These are phyloP conservation scores for Obba rivulosa DNA, from an alignment of 768 basidiomycete species.

Conservation along the genomic window DNA sequence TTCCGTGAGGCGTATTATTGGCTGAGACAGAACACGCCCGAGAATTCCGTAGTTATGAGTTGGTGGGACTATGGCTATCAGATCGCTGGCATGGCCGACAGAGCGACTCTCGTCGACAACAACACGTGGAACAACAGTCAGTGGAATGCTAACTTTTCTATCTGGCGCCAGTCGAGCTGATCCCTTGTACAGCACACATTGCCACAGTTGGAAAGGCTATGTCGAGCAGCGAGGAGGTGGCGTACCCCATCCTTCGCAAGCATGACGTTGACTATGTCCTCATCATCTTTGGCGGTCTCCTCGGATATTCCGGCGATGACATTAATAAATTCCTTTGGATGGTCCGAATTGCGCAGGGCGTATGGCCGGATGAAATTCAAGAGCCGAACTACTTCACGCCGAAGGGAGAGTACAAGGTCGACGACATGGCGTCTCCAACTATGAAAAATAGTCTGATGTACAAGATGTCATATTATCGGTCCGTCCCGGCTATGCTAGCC, in stretches of 20 bases:
- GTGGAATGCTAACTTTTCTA: conserved; percentile 23
- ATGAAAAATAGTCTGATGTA: conserved; percentile 99
- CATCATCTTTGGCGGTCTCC: conserved; percentile 92
- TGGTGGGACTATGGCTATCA: conserved; percentile 99
- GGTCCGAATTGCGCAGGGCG: conserved; percentile 90
- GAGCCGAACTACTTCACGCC: conserved; percentile 92
- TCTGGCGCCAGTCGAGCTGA: not conserved
- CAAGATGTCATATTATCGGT: conserved; percentile 98
- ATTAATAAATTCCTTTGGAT: conserved; percentile 99
- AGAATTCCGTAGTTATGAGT: conserved; percentile 92
- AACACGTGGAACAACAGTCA: conserved; percentile 99
- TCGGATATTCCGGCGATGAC: conserved; percentile 98
- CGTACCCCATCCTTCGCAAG: conserved; percentile 94
- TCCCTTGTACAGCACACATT: conserved; percentile 67
- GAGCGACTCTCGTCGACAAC: conserved; percentile 95
- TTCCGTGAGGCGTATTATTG: conserved; percentile 99
- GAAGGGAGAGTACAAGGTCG: conserved; percentile 89
- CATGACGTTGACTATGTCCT: conserved; percentile 98
- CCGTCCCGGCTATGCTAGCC: conserved; percentile 16
- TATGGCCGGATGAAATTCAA: conserved; percentile 98
- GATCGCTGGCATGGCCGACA: conserved; percentile 98
- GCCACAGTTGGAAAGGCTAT: conserved; percentile 99
- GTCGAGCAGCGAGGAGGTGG: conserved; percentile 89
- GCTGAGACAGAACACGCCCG: conserved; percentile 90
- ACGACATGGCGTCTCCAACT: conserved; percentile 72